Evolutionary conservation across 176 grass and related monocot species (phyloP), one percentile per base, ranked within the genome.

Genomic region (Oryza australiensis): DNA sequence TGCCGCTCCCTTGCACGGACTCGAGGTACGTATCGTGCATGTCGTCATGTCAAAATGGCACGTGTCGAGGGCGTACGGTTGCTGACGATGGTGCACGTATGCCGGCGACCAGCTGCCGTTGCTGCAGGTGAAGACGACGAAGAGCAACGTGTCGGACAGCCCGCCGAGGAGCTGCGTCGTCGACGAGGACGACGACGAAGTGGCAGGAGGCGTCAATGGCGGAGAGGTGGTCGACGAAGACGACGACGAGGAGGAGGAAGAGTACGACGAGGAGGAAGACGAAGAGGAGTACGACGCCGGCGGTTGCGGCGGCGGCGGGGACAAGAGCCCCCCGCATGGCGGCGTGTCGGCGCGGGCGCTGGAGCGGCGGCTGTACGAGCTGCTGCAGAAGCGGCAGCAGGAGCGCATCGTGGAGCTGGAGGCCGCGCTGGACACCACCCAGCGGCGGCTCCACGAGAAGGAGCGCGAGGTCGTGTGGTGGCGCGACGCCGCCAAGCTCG

Each of bases 391-490:
- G 62, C 87, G 93, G 66, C 97, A 99, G 88, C 89, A 89, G 75
- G 87, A 99, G 62, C 90, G 97, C 68, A 99, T 99, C 82, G 85
- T 87, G 43, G 87, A 99, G 89, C 91, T 99, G 75, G 93, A 99
- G 83, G 84, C 86, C 15, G 93, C 89, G 12, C 77, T 99, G 66
- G 88, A 88, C 64, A 74, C 41, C 79, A 91, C 91, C 6, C 82
- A 94, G 86, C 84, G 81, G 28, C 83, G 70, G 72, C 91, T 99
- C 64, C 84, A 87, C 33, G 93, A 95, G 59, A 93, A 86, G 83
- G 97, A 99, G 80, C 90, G 91, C 74, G 97, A 99, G 88, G 83
- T 99, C 59, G 87, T 83, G 41, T 92, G 97, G 97, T 99, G 97
- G 97, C 91, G 83, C 80, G 93, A 99, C 87, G 92, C 97, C 18